Evolutionary conservation across 441 rosid genomes (phyloP).

Genomic region (Melastoma candidum): DNA sequence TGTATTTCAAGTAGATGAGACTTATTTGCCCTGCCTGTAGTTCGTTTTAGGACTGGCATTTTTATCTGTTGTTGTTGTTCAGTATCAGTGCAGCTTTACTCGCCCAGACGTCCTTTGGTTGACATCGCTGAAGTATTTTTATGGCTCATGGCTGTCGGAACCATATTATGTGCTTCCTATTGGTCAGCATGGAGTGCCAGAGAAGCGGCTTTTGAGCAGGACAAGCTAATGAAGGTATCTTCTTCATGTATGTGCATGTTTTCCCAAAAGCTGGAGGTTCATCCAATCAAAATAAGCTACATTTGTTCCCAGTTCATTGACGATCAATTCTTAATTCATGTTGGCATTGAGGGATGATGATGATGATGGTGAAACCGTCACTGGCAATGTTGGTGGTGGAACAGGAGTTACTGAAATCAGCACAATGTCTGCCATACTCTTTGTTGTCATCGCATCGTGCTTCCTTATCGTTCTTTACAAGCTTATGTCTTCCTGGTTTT

Average conservation of each 20-base stretch:
- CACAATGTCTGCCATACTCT: conserved; percentile 58
- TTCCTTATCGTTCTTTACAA: conserved; percentile 80
- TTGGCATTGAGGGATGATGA: conserved; percentile 53
- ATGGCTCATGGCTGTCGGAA: conserved; percentile 97
- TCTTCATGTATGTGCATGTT: too few species aligned
- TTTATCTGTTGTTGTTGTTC: conserved; percentile 19
- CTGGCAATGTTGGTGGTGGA: conserved; percentile 27
- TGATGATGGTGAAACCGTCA: conserved; percentile 41
- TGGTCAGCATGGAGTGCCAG: conserved; percentile 98
- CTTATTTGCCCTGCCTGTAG: conserved; percentile 4
- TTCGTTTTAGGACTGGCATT: conserved; percentile 2
- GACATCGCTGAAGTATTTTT: conserved; percentile 96
- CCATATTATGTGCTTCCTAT: conserved; percentile 81
- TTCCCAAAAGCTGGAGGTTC: too few species aligned
- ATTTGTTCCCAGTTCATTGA: too few species aligned
- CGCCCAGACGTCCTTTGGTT: conserved; percentile 80
- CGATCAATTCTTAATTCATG: not conserved
- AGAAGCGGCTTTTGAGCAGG: conserved; percentile 79
- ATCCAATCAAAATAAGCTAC: too few species aligned
- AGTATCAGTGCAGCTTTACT: conserved; percentile 92
- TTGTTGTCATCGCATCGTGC: conserved; percentile 81
- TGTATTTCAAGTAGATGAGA: not conserved
- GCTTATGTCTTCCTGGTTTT: conserved; percentile 85
- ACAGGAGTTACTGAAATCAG: conserved; percentile 71
- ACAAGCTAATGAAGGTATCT: conserved; percentile 68